Evolutionary conservation across 306 rosid genomes (phyloP), one percentile per base, ranked within the genome.

Genomic region (Sechiopsis laciniata): DNA sequence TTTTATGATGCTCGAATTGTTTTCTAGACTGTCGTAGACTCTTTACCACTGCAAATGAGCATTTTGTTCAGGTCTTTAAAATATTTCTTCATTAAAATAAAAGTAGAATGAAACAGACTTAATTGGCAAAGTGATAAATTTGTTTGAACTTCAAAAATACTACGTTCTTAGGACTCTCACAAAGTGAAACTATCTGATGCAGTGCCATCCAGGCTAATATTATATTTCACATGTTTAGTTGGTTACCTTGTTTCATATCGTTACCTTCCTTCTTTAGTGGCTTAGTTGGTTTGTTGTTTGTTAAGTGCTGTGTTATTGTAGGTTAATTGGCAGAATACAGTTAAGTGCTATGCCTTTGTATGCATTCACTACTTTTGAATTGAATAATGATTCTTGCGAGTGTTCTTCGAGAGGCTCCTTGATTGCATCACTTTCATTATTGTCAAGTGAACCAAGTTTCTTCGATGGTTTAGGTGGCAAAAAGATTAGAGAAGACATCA

Each of bases 401-500:
- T 19, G 24, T 63, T 63, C 15, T 37, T 63, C 14, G 1, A 63
- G 26, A 63, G 51, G 51, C 37, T 63, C 22, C 51, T 63, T 32
- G 70, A 16, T 48, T 63, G 69, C 24, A 63, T 63, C 8, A n/a
- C 51, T 35, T 4, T 66, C 35, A 66, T 45, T 66, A 66, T 45
- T 50, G 46, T 13, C 52, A 74, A 17, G 19, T 58, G 66, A 73
- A 45, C 8, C 0, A 66, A 61, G 71, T 59, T 68, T 22, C 46
- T 71, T 80, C 59, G 79, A 61, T 57, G 79, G 77, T 84, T 84
- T 83, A 95, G 97, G 97, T 91, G 35, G 79, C 99, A 2, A 91
- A 89, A 80, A 85, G 90, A 80, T 82, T 95, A 71, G 97, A 85
- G 87, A 95, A 75, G 76, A 95, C 99, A 3, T 86, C 97, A 29